phyloP scores from a whole-genome alignment of 345 rosid species.

The Eucalyptus paniculata region DNA sequence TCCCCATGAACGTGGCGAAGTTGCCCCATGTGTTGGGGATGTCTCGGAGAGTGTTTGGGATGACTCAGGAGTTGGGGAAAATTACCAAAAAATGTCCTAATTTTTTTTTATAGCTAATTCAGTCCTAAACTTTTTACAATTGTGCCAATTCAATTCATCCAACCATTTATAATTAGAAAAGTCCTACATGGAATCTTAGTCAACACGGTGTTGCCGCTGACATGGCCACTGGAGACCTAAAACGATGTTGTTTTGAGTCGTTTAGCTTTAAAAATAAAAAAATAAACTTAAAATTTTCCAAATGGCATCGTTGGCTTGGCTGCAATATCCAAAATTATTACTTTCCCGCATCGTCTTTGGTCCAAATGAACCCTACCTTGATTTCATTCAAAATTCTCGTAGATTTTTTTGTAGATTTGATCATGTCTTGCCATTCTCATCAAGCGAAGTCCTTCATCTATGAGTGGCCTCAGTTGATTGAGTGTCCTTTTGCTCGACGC shows the following conservation, averaged over 20 bases:
- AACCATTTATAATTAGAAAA: no score
- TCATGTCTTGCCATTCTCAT: background rate
- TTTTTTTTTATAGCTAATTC: no score
- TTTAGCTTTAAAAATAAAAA: background rate
- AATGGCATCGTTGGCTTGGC: background rate
- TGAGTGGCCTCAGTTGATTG: background rate
- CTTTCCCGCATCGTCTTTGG: background rate
- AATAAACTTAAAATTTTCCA: background rate
- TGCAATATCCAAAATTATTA: no score
- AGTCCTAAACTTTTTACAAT: rapidly evolving
- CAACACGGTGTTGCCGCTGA: rapidly evolving
- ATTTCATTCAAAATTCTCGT: no score
- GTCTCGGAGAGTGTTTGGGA: no score
- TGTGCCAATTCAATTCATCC: no score
- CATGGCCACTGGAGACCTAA: background rate
- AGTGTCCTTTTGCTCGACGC: background rate
- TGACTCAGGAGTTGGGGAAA: no score
- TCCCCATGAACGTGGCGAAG: rapidly evolving
- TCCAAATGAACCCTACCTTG: background rate
- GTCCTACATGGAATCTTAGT: no score
- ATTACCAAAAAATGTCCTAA: no score
- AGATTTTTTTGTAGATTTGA: no score
- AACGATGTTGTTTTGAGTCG: background rate
- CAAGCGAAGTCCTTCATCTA: background rate
- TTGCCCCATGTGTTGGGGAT: no score